phyloP scores from a whole-genome alignment of 2,329 filamentous ascomycete genomes.

The Calonectria honghensis region DNA sequence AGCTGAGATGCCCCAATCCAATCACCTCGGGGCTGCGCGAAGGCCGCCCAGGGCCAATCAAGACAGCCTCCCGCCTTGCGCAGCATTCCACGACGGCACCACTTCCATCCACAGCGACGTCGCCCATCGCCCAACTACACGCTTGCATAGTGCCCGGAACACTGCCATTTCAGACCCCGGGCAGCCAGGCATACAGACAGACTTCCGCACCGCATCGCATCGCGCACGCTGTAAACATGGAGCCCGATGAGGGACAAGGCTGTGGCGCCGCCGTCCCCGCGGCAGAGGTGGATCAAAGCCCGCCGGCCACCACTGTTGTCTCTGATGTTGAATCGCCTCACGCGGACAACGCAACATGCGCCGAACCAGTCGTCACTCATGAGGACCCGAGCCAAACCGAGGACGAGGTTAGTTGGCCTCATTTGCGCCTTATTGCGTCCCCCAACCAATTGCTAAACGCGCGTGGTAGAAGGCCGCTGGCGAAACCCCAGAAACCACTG shows the following conservation, averaged over 20 bases:
- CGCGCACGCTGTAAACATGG: slow-evolving; percentile 30
- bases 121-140: slow-evolving; percentile 29
- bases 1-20: slow-evolving; percentile 41
- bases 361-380: not conserved
- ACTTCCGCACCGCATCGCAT: slow-evolving; percentile 1
- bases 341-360: slow-evolving; percentile 12
- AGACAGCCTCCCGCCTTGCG: slow-evolving; percentile 26
- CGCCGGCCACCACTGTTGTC: slow-evolving; percentile 5
- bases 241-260: slow-evolving; percentile 27
- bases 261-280: slow-evolving; percentile 24
- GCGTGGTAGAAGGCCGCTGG: slow-evolving; percentile 8
- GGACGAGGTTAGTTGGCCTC: slow-evolving; percentile 31
- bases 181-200: slow-evolving; percentile 11
- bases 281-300: slow-evolving; percentile 30
- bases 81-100: slow-evolving; percentile 29
- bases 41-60: slow-evolving; percentile 40
- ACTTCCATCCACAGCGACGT: slow-evolving; percentile 26
- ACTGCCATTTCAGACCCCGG: slow-evolving; percentile 9
- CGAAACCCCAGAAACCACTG: slow-evolving; percentile 8
- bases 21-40: slow-evolving; percentile 38
- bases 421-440: slow-evolving; percentile 7
- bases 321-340: slow-evolving; percentile 28
- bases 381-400: slow-evolving; percentile 18
- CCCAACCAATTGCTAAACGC: slow-evolving; percentile 25
- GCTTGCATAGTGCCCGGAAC: slow-evolving; percentile 1